Base-by-base conservation (phyloP, 2,329 filamentous ascomycete genomes). In the Pseudocercospora cruenta region DNA sequence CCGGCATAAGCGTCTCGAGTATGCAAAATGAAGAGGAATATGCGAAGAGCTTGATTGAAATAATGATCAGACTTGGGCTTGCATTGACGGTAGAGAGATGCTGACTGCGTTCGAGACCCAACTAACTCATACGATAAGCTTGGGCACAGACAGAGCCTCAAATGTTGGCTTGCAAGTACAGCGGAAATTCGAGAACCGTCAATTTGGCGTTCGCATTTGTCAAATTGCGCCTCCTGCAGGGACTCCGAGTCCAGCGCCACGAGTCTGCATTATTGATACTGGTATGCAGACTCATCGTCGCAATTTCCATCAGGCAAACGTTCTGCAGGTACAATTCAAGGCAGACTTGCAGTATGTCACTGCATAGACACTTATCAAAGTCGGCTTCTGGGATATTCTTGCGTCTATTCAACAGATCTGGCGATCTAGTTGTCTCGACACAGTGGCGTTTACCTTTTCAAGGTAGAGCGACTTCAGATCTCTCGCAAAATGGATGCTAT, bases 181-280 rank as follows among this genome's bases (percentile, higher is more conserved):
- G 14, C 51, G 31, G 51, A 54, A 54, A 31, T 49, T 54, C 24
- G 24, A 54, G 21, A n/a, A 21, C 22, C 24, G 24, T 24, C 51
- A 54, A n/a, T 54, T 31, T 54, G 51, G 51, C 51, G 51, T 54
- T 54, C 51, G 24, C 22, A 19, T 54, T 9, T 54, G 24, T 28
- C 22, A 54, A n/a, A n/a, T 54, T 24, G 51, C 24, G 51, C 24
- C 22, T 54, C 22, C 51, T 54, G 51, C 51, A 54, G 51, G 51
- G 51, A 54, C 51, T 24, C 14, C 3, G 14, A 31, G 51, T 14
- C 24, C 16, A 28, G 24, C 51, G 51, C 51, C 51, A 54, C 51
- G 51, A 54, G 24, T 24, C 51, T 28, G 51, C 51, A 54, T 19
- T 28, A 22, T 54, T 31, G 51, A 16, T 24, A 24, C 14, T 54